Percentiles rank a stretch among this genome's conserved stretches.
Evolutionary conservation across 2,329 filamentous ascomycete species (phyloP).

Genomic region (Diaporthe citri): DNA sequence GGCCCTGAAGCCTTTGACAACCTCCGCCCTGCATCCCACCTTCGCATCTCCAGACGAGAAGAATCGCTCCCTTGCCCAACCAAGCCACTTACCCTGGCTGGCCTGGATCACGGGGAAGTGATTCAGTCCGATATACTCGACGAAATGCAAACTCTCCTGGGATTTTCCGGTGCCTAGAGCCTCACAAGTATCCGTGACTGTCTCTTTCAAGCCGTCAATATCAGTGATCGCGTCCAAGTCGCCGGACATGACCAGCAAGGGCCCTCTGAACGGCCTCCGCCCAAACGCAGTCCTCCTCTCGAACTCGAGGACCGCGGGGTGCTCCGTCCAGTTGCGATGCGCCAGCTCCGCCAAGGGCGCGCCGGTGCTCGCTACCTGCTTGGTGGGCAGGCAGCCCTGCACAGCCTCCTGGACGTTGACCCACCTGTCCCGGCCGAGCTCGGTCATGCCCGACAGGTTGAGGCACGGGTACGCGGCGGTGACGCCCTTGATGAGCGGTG

Average conservation of each 20-base stretch:
- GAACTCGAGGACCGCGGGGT: neutral
- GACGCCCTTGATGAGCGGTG: constrained; percentile 1
- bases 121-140: neutral
- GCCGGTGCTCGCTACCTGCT: neutral
- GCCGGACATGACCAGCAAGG: neutral
- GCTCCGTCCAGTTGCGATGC: constrained; percentile 3
- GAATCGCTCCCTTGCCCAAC: neutral
- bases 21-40: neutral
- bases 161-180: too few species aligned
- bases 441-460: constrained; percentile 14
- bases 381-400: constrained; percentile 23
- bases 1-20: neutral
- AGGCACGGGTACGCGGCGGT: constrained; percentile 15
- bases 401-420: constrained; percentile 15
- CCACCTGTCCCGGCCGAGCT: constrained; percentile 5
- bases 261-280: neutral
- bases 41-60: neutral
- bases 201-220: neutral
- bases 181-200: neutral
- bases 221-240: neutral
- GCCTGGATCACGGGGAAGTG: constrained; percentile 11
- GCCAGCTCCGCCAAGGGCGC: neutral
- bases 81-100: constrained; percentile 5
- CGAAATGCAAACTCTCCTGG: neutral
- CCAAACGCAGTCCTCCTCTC: neutral